phyloP scores from a whole-genome alignment of 345 rosid genomes.

The thale cress (Arabidopsis thaliana) region TAIR10.1 NC_003074.8:7226501-7227000 shows the following conservation, averaged over 20 bases:
- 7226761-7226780: background rate
- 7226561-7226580: conserved; percentile 17
- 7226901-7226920: conserved; percentile 11
- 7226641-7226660: conserved; percentile 10
- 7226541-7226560: background rate
- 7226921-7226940: conserved; percentile 24
- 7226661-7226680: conserved; percentile 11
- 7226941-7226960: background rate
- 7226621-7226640: conserved; percentile 26
- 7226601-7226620: conserved; percentile 23
- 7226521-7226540: no score
- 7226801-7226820: background rate
- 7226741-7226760: conserved; percentile 38
- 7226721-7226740: conserved; percentile 31
- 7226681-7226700: conserved; percentile 27
- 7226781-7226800: conserved; percentile 13
- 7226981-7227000: background rate
- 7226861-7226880: conserved; percentile 22
- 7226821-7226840: conserved; percentile 18
- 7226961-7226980: conserved; percentile 12
- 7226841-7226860: background rate
- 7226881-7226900: background rate
- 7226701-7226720: background rate
- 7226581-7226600: background rate
- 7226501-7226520: background rate